Conservation (phyloP, 1,284 basidiomycete genomes). For the Hemileccinum hortonii region DNA sequence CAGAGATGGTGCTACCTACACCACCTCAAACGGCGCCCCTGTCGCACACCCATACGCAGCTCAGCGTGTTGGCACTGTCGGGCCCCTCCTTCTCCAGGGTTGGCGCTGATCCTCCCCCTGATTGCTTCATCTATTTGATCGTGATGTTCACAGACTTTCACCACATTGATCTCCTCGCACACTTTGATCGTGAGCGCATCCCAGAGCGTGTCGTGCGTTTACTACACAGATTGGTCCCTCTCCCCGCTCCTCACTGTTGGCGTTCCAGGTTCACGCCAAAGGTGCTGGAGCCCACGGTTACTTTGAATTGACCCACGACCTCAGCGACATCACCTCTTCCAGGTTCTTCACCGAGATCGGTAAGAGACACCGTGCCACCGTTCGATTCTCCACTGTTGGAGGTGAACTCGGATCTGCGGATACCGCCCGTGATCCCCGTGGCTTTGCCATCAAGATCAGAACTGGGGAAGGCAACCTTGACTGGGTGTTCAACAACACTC, state of each 20-base stretch:
- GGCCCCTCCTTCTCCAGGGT: constrained; percentile 87
- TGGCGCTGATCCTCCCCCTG: constrained; percentile 13
- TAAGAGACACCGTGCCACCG: constrained; percentile 68
- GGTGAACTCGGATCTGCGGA: constrained; percentile 88
- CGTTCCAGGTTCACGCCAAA: constrained; percentile 72
- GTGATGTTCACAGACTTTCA: constrained; percentile 57
- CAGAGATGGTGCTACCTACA: constrained; percentile 69
- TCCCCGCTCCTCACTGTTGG: constrained; percentile 8
- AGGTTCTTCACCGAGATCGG: constrained; percentile 71
- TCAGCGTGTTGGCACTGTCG: constrained; percentile 72
- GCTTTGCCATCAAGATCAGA: constrained; percentile 88
- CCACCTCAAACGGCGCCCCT: constrained; percentile 79
- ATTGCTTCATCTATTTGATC: constrained; percentile 9
- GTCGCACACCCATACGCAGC: constrained; percentile 73
- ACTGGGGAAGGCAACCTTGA: constrained; percentile 90
- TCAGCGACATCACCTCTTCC: constrained; percentile 78
- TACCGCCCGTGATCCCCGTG: constrained; percentile 89
- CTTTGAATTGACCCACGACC: constrained; percentile 83
- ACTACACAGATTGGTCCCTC: not conserved
- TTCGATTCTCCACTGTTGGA: constrained; percentile 86
- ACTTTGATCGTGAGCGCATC: constrained; percentile 93
- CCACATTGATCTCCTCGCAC: constrained; percentile 83
- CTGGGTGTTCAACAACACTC: constrained; percentile 91
- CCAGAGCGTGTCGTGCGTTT: constrained; percentile 83
- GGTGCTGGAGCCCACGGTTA: constrained; percentile 90